Conservation (phyloP, 2,329 filamentous ascomycete genomes). For the Ceratocystis destructans region DNA sequence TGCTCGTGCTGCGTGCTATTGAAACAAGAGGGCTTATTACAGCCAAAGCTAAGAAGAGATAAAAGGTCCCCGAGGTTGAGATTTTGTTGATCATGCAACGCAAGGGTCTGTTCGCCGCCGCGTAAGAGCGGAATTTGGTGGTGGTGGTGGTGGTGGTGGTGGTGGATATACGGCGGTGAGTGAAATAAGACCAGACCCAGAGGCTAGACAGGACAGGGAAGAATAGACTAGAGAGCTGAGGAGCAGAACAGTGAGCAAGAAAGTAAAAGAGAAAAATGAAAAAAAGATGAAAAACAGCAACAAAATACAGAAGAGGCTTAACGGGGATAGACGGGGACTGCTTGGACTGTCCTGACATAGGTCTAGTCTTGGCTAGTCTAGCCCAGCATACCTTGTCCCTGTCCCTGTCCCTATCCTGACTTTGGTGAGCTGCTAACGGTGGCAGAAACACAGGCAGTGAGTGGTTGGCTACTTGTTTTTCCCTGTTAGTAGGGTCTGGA, state of each 20-base stretch:
- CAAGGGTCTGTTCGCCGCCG: conserved; percentile 7
- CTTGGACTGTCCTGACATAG: too few relatives aligned
- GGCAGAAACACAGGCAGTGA: too few relatives aligned
- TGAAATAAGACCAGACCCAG: neutral
- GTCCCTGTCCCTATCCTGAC: too few relatives aligned
- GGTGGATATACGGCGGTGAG: neutral
- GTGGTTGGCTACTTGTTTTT: too few relatives aligned
- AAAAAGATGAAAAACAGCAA: neutral
- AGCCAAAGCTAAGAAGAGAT: neutral
- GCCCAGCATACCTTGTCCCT: too few relatives aligned
- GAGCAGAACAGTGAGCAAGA: neutral
- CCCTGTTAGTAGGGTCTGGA: too few relatives aligned
- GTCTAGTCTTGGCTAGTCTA: too few relatives aligned
- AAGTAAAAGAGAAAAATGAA: too few relatives aligned
- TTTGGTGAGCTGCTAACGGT: too few relatives aligned
- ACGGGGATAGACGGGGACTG: too few relatives aligned
- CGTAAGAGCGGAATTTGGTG: conserved; percentile 1
- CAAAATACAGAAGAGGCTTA: neutral
- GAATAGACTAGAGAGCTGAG: neutral
- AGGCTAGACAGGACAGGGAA: neutral
- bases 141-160: neutral
- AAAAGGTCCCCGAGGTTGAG: neutral
- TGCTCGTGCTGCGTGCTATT: neutral
- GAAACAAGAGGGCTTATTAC: neutral
- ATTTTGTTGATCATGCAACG: conserved; percentile 7